Percentiles rank a stretch among this genome's conserved stretches.
Conservation (phyloP, 2,329 filamentous ascomycete genomes). For the Diaporthe sp. region DNA sequence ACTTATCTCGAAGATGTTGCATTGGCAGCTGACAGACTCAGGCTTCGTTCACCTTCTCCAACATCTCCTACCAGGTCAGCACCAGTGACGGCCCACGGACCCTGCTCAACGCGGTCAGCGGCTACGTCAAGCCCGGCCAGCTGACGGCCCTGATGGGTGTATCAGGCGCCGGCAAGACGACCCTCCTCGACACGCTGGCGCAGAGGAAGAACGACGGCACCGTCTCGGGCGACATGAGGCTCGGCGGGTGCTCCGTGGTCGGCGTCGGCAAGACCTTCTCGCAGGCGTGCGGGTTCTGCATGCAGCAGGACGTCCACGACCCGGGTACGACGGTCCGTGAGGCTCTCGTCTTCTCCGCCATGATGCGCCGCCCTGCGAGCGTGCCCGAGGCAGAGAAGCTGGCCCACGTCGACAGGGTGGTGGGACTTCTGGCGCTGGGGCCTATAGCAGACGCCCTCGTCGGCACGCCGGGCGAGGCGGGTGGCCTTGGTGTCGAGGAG, state of each 20-base stretch:
- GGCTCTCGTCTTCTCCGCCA: slow-evolving; percentile 72
- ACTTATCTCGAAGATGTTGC: slow-evolving; percentile 72
- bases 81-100: slow-evolving; percentile 70
- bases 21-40: slow-evolving; percentile 30
- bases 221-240: slow-evolving; percentile 40
- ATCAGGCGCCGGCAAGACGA: slow-evolving; percentile 87
- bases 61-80: slow-evolving; percentile 76
- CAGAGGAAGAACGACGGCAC: slow-evolving; percentile 80
- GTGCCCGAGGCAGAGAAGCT: slow-evolving; percentile 74
- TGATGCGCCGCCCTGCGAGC: slow-evolving; percentile 71
- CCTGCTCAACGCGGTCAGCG: slow-evolving; percentile 83
- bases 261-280: slow-evolving; percentile 76
- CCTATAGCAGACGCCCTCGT: slow-evolving; percentile 76
- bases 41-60: slow-evolving; percentile 78
- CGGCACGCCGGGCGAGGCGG: slow-evolving; percentile 70
- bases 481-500: slow-evolving; percentile 57
- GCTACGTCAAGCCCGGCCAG: slow-evolving; percentile 85
- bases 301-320: slow-evolving; percentile 77
- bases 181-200: slow-evolving; percentile 83
- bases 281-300: slow-evolving; percentile 65
- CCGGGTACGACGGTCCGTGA: slow-evolving; percentile 74
- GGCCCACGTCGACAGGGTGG: slow-evolving; percentile 81
- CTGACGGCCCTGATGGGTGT: slow-evolving; percentile 83
- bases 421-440: slow-evolving; percentile 71
- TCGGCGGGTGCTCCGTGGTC: slow-evolving; percentile 72